Evolutionary conservation across 2,329 filamentous ascomycete genomes (phyloP).

Genomic region (Penicillium sp.): DNA sequence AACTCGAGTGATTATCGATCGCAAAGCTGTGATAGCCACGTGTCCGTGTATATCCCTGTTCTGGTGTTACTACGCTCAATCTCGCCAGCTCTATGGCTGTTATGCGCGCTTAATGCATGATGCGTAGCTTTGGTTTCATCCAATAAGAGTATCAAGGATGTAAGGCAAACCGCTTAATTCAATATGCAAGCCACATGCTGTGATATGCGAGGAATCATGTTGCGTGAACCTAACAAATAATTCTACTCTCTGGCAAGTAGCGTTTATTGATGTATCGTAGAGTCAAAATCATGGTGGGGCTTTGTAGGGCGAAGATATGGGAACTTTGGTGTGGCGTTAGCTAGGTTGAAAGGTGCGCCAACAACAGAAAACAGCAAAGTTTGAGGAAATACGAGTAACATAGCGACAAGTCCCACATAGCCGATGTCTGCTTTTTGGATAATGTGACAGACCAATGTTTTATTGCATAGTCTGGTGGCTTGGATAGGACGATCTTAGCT

Average conservation of each 20-base stretch:
- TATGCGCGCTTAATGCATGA: background rate
- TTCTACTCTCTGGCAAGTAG: background rate
- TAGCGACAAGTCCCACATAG: background rate
- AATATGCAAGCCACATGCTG: background rate
- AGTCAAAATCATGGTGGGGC: too few relatives aligned
- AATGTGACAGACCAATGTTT: background rate
- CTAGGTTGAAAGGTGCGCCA: background rate
- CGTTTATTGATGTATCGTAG: background rate
- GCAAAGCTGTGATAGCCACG: background rate
- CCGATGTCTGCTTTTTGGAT: background rate
- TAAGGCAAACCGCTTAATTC: background rate
- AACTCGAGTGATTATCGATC: background rate
- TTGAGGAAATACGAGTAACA: background rate
- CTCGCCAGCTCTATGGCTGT: background rate
- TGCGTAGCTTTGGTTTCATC: background rate
- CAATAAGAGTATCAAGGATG: background rate
- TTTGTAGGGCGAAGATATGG: background rate
- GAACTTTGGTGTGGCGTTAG: background rate
- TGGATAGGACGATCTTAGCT: background rate
- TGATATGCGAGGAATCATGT: background rate
- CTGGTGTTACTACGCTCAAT: background rate
- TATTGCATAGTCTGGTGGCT: background rate
- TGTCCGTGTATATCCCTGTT: background rate
- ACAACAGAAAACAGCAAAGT: background rate
- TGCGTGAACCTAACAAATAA: background rate